phyloP scores from a whole-genome alignment of 176 grass and related monocot genomes.

The Ampelocalamus luodianensis region DNA sequence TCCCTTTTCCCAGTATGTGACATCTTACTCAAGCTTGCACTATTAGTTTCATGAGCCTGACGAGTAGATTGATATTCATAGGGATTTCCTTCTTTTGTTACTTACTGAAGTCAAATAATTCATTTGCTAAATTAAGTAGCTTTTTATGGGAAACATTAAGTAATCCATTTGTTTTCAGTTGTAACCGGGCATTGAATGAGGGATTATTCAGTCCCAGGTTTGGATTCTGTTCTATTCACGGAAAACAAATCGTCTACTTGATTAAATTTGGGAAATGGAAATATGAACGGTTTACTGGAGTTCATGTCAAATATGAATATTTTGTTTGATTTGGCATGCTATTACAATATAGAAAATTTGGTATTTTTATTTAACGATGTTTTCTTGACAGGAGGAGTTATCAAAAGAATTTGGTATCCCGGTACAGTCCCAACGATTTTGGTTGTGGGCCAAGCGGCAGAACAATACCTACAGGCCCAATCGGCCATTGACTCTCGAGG shows the following conservation, averaged over 20 bases:
- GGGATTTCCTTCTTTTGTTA: too few relatives aligned
- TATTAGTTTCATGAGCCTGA: too few relatives aligned
- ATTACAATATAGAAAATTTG: background rate
- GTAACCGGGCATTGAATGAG: too few relatives aligned
- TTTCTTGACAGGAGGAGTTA: constrained; percentile 61
- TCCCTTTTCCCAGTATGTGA: too few relatives aligned
- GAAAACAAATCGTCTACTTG: background rate
- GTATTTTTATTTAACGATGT: constrained; percentile 17
- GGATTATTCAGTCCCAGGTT: too few relatives aligned
- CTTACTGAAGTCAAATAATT: too few relatives aligned
- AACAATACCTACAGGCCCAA: constrained; percentile 62
- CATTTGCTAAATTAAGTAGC: too few relatives aligned
- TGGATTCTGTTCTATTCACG: background rate
- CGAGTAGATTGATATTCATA: too few relatives aligned
- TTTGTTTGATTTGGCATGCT: background rate
- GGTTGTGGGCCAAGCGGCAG: constrained; percentile 71
- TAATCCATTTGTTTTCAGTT: too few relatives aligned
- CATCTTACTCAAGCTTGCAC: too few relatives aligned
- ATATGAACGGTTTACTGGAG: background rate
- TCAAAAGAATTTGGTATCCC: constrained; percentile 64
- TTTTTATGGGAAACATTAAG: too few relatives aligned
- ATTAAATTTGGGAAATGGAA: too few relatives aligned
- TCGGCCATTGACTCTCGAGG: constrained; percentile 52
- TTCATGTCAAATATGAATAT: background rate
- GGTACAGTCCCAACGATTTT: constrained; percentile 67